phyloP scores from a whole-genome alignment of 129 eudicot species.

The Solidago caesia region DNA sequence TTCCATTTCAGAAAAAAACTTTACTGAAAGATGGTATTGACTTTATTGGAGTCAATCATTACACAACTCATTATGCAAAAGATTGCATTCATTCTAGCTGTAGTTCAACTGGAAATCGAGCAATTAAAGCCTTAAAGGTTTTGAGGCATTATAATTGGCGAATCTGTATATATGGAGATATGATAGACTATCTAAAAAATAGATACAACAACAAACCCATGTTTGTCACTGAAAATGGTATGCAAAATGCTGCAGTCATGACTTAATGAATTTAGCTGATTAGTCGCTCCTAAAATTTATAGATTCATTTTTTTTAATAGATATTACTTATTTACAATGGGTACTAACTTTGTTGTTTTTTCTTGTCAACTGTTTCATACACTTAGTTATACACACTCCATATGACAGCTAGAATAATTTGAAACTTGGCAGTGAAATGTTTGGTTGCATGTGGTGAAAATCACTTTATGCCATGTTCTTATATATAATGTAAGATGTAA shows the following conservation, averaged over 20 bases:
- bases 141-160: constrained; percentile 49
- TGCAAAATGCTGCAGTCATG: constrained; percentile 1
- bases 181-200: constrained; percentile 47
- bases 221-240: constrained; percentile 83
- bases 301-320: too few species aligned
- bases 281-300: neutral
- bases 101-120: constrained; percentile 30
- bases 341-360: too few species aligned
- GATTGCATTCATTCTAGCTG: constrained; percentile 57
- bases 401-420: too few species aligned
- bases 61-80: constrained; percentile 52
- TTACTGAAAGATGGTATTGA: constrained; percentile 46
- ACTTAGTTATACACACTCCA: too few species aligned
- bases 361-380: too few species aligned
- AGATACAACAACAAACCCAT: constrained; percentile 73
- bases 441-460: too few species aligned
- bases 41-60: constrained; percentile 67
- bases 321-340: too few species aligned
- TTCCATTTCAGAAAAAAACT: constrained; percentile 38
- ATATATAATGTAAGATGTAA: too few species aligned
- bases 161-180: constrained; percentile 49
- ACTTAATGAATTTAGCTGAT: neutral
- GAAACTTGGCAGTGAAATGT: too few species aligned
- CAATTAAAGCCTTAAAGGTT: constrained; percentile 56
- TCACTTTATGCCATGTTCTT: too few species aligned